Percentiles rank a stretch among this genome's conserved stretches.
phyloP scores from a whole-genome alignment of 176 grass and related monocot genomes.

The Aegilops umbellulata region DNA sequence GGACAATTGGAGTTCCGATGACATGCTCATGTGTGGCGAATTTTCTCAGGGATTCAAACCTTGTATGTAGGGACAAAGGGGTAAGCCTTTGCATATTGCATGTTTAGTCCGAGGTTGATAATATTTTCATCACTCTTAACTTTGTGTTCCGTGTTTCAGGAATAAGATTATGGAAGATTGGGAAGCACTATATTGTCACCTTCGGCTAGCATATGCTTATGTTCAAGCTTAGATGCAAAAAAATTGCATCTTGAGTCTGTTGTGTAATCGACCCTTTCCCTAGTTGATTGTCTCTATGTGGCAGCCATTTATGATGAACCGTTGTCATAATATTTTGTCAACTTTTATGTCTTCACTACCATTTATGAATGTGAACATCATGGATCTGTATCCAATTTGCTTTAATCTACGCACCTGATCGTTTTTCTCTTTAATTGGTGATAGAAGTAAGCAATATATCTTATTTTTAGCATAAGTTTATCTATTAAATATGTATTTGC shows the following conservation, averaged over 20 bases:
- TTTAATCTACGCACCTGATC: neutral
- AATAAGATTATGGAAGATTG: slow-evolving; percentile 40
- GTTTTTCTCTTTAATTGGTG: neutral
- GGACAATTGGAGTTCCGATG: slow-evolving; percentile 80
- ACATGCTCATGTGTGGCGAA: slow-evolving; percentile 31
- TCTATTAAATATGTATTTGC: too few relatives aligned
- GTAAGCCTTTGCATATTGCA: slow-evolving; percentile 6
- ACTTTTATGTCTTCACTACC: neutral
- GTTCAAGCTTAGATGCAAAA: slow-evolving; percentile 36
- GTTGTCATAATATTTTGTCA: neutral
- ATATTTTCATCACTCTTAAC: neutral
- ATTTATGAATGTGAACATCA: neutral
- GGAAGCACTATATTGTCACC: slow-evolving; percentile 36
- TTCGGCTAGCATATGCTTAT: slow-evolving; percentile 34
- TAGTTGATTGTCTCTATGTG: slow-evolving; percentile 15
- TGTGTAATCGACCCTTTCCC: slow-evolving; percentile 1
- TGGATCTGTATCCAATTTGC: neutral
- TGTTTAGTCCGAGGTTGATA: neutral
- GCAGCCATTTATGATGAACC: slow-evolving; percentile 21
- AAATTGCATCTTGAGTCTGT: slow-evolving; percentile 40
- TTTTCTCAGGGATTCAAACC: slow-evolving; percentile 26
- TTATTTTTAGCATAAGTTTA: too few relatives aligned
- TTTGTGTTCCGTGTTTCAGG: slow-evolving; percentile 13
- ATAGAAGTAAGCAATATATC: neutral
- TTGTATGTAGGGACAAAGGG: slow-evolving; percentile 38